Conservation (phyloP, 805 yeast genomes). For the Schwanniomyces occidentalis region DNA sequence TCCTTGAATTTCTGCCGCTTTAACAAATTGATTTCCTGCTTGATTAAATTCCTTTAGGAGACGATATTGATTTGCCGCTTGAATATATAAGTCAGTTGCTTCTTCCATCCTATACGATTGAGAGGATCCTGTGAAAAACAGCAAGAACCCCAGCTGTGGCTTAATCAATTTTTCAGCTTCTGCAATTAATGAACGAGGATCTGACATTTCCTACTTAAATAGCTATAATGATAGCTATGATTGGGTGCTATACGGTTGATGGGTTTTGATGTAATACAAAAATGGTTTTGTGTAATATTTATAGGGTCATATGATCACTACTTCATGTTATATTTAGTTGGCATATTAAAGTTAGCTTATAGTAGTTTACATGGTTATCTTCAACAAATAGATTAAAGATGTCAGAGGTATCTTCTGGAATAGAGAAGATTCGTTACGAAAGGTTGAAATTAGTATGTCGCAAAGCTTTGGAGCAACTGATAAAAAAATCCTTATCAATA, state of each 20-base stretch:
- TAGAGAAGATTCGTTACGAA: conserved; percentile 43
- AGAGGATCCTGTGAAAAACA: conserved; percentile 61
- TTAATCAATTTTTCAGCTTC: conserved; percentile 46
- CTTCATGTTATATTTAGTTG: too few relatives aligned
- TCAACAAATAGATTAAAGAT: conserved; percentile 2
- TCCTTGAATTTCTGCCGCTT: conserved; percentile 79
- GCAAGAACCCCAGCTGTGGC: conserved; percentile 71
- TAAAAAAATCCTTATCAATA: conserved; percentile 46
- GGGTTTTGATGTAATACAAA: too few relatives aligned
- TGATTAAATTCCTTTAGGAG: conserved; percentile 66
- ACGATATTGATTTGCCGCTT: conserved; percentile 91
- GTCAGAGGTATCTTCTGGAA: conserved; percentile 5
- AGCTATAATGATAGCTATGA: too few relatives aligned
- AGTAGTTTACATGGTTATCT: not conserved
- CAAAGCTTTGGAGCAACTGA: conserved; percentile 55
- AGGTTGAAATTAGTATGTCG: conserved; percentile 51
- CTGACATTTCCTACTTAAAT: conserved; percentile 44
- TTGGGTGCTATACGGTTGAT: too few relatives aligned
- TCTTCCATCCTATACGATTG: conserved; percentile 74
- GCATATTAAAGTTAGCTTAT: too few relatives aligned
- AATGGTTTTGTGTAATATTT: too few relatives aligned
- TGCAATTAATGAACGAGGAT: conserved; percentile 45
- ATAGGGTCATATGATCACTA: too few relatives aligned
- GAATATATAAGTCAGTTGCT: conserved; percentile 85
- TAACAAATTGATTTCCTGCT: conserved; percentile 84